phyloP scores from a whole-genome alignment of 2,329 filamentous ascomycete species.

The Pseudogymnoascus sp. region DNA sequence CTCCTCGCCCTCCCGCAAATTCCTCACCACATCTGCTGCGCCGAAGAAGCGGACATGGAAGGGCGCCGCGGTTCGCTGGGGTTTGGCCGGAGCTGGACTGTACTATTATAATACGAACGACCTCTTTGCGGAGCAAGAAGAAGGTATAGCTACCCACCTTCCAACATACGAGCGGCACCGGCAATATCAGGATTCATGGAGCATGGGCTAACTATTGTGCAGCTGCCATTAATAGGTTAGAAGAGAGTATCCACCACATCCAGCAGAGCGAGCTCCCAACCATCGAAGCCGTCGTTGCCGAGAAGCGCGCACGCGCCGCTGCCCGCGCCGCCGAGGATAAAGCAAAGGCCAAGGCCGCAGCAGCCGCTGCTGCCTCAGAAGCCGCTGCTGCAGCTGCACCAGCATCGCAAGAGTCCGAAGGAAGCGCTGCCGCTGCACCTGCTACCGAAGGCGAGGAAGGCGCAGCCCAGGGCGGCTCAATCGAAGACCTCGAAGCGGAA shows the following conservation, averaged over 20 bases:
- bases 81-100: slow-evolving; percentile 62
- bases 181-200: slow-evolving; percentile 34
- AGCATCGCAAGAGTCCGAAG: neutral
- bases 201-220: slow-evolving; percentile 15
- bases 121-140: slow-evolving; percentile 74
- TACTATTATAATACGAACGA: slow-evolving; percentile 94
- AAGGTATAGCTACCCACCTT: slow-evolving; percentile 45
- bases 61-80: slow-evolving; percentile 63
- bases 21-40: slow-evolving; percentile 46
- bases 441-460: slow-evolving; percentile 17
- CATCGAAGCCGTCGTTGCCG: slow-evolving; percentile 57
- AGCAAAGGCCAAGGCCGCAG: slow-evolving; percentile 15
- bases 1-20: slow-evolving; percentile 33
- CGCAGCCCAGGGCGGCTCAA: slow-evolving; percentile 28
- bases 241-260: slow-evolving; percentile 27
- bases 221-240: slow-evolving; percentile 27
- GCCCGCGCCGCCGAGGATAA: slow-evolving; percentile 19
- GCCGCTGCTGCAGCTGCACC: slow-evolving; percentile 17
- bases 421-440: slow-evolving; percentile 3
- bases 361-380: slow-evolving; percentile 13
- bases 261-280: slow-evolving; percentile 50
- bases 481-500: slow-evolving; percentile 64
- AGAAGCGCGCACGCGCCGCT: slow-evolving; percentile 40
- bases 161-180: slow-evolving; percentile 29
- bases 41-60: slow-evolving; percentile 72